phyloP scores from a whole-genome alignment of 345 rosid species.

The Boechera divaricarpa region DNA sequence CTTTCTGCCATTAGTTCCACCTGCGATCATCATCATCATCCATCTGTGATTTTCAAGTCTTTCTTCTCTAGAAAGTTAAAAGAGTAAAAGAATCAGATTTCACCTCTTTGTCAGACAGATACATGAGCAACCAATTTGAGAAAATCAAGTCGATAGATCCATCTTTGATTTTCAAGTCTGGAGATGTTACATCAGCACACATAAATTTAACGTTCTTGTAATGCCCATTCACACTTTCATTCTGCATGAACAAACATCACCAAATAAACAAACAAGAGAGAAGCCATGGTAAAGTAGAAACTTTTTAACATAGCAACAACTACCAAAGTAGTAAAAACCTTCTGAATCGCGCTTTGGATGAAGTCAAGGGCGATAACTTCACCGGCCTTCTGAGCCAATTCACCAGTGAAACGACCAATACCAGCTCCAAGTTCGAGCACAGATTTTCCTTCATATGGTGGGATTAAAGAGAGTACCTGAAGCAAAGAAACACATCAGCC shows the following conservation, averaged over 20 bases:
- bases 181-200: conserved; percentile 89
- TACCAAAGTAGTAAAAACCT: conserved; percentile 55
- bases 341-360: conserved; percentile 77
- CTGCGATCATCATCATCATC: conserved; percentile 46
- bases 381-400: conserved; percentile 83
- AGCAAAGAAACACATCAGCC: conserved; percentile 15
- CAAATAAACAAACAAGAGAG: background rate
- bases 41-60: background rate
- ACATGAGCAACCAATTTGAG: conserved; percentile 95
- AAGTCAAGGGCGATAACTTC: conserved; percentile 81
- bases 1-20: conserved; percentile 73
- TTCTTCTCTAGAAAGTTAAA: background rate
- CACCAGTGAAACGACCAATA: conserved; percentile 92
- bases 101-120: conserved; percentile 97
- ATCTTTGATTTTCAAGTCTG: conserved; percentile 61
- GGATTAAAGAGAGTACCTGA: conserved; percentile 83
- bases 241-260: conserved; percentile 54
- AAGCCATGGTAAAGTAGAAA: background rate
- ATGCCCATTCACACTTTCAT: conserved; percentile 77
- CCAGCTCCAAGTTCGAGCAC: conserved; percentile 96
- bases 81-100: background rate
- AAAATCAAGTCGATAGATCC: conserved; percentile 80
- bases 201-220: conserved; percentile 82
- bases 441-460: conserved; percentile 75
- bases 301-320: background rate